These are phyloP conservation scores for Yarrowia sp. DNA, from an alignment of 805 yeast species.

Conservation along the genomic window DNA sequence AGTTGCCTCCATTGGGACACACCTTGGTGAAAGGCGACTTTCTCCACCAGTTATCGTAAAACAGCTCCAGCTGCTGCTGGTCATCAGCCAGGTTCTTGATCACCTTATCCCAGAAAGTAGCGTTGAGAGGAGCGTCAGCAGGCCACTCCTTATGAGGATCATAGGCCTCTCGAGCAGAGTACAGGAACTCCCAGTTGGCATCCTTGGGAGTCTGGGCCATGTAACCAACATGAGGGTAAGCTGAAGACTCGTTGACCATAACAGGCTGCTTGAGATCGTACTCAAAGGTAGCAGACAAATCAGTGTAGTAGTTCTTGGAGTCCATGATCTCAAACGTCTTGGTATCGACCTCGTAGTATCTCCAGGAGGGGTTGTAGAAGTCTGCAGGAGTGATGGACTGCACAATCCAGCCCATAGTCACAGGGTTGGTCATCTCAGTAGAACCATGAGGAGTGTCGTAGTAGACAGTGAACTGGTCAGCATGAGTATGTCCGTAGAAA, in stretches of 20 bases:
- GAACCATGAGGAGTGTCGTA: constrained; percentile 50
- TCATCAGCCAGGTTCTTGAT: neutral
- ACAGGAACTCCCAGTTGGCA: constrained; percentile 61
- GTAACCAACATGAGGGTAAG: constrained; percentile 25
- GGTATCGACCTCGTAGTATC: constrained; percentile 65
- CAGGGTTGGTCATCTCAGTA: constrained; percentile 40
- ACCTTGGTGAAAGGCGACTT: neutral
- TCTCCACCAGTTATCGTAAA: neutral
- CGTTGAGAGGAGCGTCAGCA: constrained; percentile 55
- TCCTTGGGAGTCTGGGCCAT: constrained; percentile 32
- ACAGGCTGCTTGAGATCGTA: neutral
- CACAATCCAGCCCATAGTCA: constrained; percentile 61
- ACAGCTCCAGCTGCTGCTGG: neutral
- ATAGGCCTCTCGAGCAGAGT: constrained; percentile 39
- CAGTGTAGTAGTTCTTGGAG: constrained; percentile 55
- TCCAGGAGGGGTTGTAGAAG: constrained; percentile 66
- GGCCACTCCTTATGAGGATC: constrained; percentile 65
- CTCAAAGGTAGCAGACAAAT: constrained; percentile 51
- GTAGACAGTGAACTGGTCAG: constrained; percentile 61
- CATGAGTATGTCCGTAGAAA: constrained; percentile 70
- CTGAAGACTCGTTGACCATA: neutral
- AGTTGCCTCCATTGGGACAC: neutral
- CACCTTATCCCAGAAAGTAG: constrained; percentile 59
- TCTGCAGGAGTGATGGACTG: constrained; percentile 64
- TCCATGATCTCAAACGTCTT: constrained; percentile 60